Evolutionary conservation across 495 filamentous ascomycete species (phyloP), one percentile per base, ranked within the genome.

Genomic region (Aspergillus incahuasiensis): DNA sequence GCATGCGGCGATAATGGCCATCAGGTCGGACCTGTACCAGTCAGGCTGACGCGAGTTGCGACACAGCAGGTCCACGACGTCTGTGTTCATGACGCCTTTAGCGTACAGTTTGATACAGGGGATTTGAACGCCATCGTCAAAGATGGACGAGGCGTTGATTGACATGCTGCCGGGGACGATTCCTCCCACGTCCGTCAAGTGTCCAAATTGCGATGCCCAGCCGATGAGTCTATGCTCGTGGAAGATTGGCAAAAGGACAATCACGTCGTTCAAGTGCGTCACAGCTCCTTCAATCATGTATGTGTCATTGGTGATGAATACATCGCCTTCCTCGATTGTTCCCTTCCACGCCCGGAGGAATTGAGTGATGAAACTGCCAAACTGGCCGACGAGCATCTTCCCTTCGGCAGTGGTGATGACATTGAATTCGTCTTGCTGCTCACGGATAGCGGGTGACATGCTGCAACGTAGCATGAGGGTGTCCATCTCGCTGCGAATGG

Each of bases 361-460:
- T 34, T 74, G 66, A 1, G 70, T 72, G 54, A 80, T 80, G 56
- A 79, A 79, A 52, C 73, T 76, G 8, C 77, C 77, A 25, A 79
- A 77, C 48, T 80, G 76, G 2, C 76, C 77, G 9, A 77, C 77
- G 6, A 80, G 60, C 77, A 80, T 80, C 40, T 77, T 69, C 0
- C 77, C 76, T 0, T 66, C 58, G 1, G 68, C 58, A 15, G 78
- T 70, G 0, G 76, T 79, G 50, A 79, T 80, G 25, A 80, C 74
- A 39, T 79, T 79, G 63, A 78, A 79, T 28, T 80, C 76, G 24
- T 80, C 77, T 48, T 80, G 77, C 35, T 80, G 75, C 48, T 80
- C 77, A 28, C 76, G 69, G 38, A 79, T 78, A 0, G 76, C 76
- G 1, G 77, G 76, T 0, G 73, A 77, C 75, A 80, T 80, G 19